phyloP scores from a whole-genome alignment of 148 eudicot species.

The Camellia lanceoleosa region DNA sequence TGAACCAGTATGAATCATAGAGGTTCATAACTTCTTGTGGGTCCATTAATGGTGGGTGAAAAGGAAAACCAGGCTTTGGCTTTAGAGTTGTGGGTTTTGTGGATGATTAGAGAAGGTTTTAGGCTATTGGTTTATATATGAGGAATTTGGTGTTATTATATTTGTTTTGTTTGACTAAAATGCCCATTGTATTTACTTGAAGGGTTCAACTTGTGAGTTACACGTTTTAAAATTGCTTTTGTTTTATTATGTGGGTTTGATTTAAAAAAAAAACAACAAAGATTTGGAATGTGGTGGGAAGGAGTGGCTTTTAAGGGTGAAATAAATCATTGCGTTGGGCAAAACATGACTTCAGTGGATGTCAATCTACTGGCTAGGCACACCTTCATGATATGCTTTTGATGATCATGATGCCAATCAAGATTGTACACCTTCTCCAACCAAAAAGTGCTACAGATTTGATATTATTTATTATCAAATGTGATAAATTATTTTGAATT shows the following conservation, averaged over 20 bases:
- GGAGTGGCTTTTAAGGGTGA: slow-evolving; percentile 13
- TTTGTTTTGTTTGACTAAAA: slow-evolving; percentile 12
- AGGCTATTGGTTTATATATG: not conserved
- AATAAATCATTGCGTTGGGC: not conserved
- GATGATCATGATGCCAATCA: not conserved
- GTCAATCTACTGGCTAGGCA: not conserved
- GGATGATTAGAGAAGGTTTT: slow-evolving; percentile 2
- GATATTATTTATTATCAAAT: no score
- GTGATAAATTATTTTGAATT: no score
- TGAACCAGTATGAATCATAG: slow-evolving; percentile 55
- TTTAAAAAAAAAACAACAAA: not conserved
- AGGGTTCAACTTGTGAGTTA: slow-evolving; percentile 24
- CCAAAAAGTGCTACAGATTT: no score
- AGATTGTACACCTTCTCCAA: not conserved
- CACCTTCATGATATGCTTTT: not conserved
- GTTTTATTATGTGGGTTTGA: not conserved
- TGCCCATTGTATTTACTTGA: slow-evolving; percentile 31
- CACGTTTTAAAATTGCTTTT: slow-evolving; percentile 29
- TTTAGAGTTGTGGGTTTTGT: slow-evolving; percentile 5
- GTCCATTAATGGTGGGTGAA: slow-evolving; percentile 46
- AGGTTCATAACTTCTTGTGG: slow-evolving; percentile 46
- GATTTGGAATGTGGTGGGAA: not conserved
- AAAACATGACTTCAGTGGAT: not conserved
- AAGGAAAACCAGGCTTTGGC: not conserved
- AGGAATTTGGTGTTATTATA: slow-evolving; percentile 18